Evolutionary conservation across 306 rosid species (phyloP).

Genomic region (Cicer arietinum): DNA sequence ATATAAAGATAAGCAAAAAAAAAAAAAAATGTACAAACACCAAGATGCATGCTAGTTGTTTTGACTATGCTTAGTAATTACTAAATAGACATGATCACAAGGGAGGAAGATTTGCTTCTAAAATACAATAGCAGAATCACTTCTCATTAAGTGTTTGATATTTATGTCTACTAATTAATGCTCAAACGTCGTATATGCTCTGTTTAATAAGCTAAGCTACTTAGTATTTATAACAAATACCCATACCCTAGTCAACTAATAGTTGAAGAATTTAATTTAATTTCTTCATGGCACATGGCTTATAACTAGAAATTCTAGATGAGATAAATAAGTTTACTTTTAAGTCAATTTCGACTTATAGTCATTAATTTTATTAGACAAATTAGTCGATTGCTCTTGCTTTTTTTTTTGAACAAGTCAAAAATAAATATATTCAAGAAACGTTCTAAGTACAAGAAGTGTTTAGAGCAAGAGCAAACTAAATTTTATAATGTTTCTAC

Average conservation of each 20-base stretch:
- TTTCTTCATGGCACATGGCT: slow-evolving; percentile 40
- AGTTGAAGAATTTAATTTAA: not conserved
- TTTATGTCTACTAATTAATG: slow-evolving; percentile 38
- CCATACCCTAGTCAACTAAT: not conserved
- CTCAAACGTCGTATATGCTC: slow-evolving; percentile 37
- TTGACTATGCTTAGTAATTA: not conserved
- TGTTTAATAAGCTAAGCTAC: slow-evolving; percentile 8
- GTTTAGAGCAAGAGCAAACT: too few species aligned
- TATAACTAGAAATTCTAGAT: slow-evolving; percentile 27
- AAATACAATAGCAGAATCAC: slow-evolving; percentile 17
- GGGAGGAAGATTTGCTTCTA: slow-evolving; percentile 39
- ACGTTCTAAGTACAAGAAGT: too few species aligned
- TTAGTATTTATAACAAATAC: too few species aligned
- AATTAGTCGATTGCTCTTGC: too few species aligned
- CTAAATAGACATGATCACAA: slow-evolving; percentile 19
- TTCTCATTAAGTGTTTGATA: slow-evolving; percentile 13
- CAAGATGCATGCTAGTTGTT: not conserved
- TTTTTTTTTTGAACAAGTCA: too few species aligned
- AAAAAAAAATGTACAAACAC: not conserved
- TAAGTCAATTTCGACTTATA: too few species aligned
- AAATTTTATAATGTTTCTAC: too few species aligned
- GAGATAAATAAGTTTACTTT: slow-evolving; percentile 1
- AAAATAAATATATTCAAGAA: too few species aligned
- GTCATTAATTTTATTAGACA: too few species aligned
- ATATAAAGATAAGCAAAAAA: not conserved